phyloP scores from a whole-genome alignment of 371 early-diverging fungal genomes.

The Nematocida sp. region DNA sequence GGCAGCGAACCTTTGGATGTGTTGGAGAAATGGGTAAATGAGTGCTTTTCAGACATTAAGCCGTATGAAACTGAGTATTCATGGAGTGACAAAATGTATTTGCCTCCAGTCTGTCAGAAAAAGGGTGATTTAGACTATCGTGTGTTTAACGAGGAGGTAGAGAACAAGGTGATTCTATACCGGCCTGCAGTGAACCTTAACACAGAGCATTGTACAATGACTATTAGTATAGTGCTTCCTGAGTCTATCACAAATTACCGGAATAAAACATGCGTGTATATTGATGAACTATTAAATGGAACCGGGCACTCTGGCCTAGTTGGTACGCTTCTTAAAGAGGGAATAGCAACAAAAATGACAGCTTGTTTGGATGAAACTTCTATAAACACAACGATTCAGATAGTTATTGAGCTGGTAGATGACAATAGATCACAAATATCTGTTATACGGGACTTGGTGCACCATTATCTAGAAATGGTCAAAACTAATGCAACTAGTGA shows the following conservation, averaged over 20 bases:
- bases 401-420: constrained; percentile 55
- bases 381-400: constrained; percentile 46
- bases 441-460: constrained; percentile 27
- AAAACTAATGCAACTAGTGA: constrained; percentile 1
- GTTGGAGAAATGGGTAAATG: constrained; percentile 52
- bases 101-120: neutral
- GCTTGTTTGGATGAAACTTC: constrained; percentile 13
- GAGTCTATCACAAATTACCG: constrained; percentile 28
- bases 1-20: constrained; percentile 58
- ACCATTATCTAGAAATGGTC: constrained; percentile 41
- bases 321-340: constrained; percentile 52
- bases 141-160: constrained; percentile 36
- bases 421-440: constrained; percentile 23
- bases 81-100: neutral
- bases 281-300: constrained; percentile 44
- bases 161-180: constrained; percentile 54
- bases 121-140: neutral
- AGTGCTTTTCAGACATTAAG: constrained; percentile 12
- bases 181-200: constrained; percentile 58
- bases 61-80: neutral
- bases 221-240: constrained; percentile 53
- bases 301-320: constrained; percentile 55
- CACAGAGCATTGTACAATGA: constrained; percentile 15
- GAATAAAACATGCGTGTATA: constrained; percentile 58
- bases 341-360: constrained; percentile 41